Base-by-base conservation (phyloP, 441 rosid species). In the Brassica hybrid region DNA sequence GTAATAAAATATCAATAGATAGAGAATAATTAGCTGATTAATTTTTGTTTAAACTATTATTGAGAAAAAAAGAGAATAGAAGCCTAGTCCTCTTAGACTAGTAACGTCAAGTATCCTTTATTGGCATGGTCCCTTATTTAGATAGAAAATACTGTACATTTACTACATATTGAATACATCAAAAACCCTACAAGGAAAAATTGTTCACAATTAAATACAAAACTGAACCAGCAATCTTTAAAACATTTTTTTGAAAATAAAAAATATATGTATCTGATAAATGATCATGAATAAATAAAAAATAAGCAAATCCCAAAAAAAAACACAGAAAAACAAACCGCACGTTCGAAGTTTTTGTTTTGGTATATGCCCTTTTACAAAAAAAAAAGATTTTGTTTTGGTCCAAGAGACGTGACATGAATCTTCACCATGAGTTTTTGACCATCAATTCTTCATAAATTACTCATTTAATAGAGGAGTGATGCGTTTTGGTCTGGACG, bases 331-430 rank as follows among this genome's bases (percentile, higher is more conserved):
- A 21, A 21, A 21, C 23, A 21, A 65, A 75, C 13, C 81, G 68
- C 76, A 78, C 81, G 73, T 60, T 72, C 25, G 16, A 66, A 7
- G 16, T 34, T 18, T 41, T 62, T 2, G 43, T 59, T 58, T 67
- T 12, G 69, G 73, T 21, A 21, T 21, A 21, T 21, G 23, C 23
- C 23, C 23, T 21, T 21, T 21, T 21, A 21, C 23, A 21, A 21
- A 21, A 21, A 21, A 19, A 21, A 21, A 66, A 7, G 16, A 12
- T 18, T 41, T 62, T 2, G 43, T 59, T 58, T 67, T 12, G 69
- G 73, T 21, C 73, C 56, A 60, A n/a, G 2, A 57, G 72, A 79
- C 82, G 76, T 74, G 76, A 79, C 79, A 74, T 79, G 71, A 74
- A 41, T 79, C 65, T 36, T 69, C 34, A 79, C 78, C 75, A 79